Percentiles rank a stretch among this genome's conserved stretches.
Evolutionary conservation across 208 protist genomes (phyloP).

Genomic region (Leishmania guyanensis): DNA sequence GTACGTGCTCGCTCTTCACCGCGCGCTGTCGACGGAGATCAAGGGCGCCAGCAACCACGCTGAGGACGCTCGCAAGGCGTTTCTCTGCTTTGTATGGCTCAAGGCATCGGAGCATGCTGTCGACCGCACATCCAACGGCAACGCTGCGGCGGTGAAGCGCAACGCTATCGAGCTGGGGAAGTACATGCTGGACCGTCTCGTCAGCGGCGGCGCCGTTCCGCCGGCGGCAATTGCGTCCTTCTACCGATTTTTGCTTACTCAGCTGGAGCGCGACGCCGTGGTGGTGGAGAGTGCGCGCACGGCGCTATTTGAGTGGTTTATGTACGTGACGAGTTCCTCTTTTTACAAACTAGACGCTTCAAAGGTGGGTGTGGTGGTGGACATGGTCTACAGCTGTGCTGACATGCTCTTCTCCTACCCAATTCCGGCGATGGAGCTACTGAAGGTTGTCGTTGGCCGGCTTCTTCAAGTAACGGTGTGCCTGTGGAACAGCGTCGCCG

Average conservation of each 20-base stretch:
- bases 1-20: conserved; percentile 65
- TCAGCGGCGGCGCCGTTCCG: conserved; percentile 55
- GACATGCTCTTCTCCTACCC: conserved; percentile 50
- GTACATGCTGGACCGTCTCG: conserved; percentile 62
- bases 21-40: conserved; percentile 40
- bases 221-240: conserved; percentile 40
- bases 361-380: conserved; percentile 39
- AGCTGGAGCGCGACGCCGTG: conserved; percentile 31
- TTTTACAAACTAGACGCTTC: conserved; percentile 44
- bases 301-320: conserved; percentile 67
- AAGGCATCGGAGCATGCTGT: conserved; percentile 49
- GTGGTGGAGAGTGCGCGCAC: conserved; percentile 34
- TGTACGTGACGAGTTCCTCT: conserved; percentile 44
- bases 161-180: conserved; percentile 55
- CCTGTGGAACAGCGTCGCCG: conserved; percentile 18
- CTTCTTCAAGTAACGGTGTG: conserved; percentile 56
- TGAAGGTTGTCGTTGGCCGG: conserved; percentile 37
- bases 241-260: conserved; percentile 41
- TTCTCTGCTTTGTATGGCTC: conserved; percentile 63
- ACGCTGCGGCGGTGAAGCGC: conserved; percentile 28
- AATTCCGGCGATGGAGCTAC: conserved; percentile 49
- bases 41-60: conserved; percentile 39
- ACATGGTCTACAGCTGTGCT: conserved; percentile 43
- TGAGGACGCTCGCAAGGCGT: conserved; percentile 43
- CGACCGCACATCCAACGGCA: conserved; percentile 11